A percentile compares a stretch with the other conserved stretches of the same genome.
phyloP scores from a whole-genome alignment of 2,329 filamentous ascomycete species.

The Ascochyta pisi region DNA sequence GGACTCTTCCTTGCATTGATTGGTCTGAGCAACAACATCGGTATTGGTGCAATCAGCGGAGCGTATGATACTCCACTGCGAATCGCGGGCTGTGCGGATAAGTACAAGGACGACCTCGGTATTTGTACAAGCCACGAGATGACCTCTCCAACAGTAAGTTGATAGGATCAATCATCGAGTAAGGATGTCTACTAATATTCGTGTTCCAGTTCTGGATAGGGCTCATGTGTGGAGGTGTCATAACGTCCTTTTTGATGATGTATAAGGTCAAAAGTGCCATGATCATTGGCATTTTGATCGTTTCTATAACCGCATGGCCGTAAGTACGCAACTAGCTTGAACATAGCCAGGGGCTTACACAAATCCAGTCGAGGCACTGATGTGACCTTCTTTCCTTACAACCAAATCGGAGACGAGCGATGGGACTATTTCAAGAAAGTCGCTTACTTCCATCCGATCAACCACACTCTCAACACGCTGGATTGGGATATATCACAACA shows the following conservation, averaged over 20 bases:
- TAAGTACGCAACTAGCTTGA: conserved; percentile 27
- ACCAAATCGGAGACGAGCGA: conserved; percentile 66
- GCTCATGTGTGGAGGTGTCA: conserved; percentile 81
- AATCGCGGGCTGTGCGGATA: conserved; percentile 74
- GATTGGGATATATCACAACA: conserved; percentile 74
- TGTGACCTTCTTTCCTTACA: conserved; percentile 82
- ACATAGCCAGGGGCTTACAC: conserved; percentile 23
- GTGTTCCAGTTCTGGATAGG: conserved; percentile 76
- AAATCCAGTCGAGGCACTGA: conserved; percentile 63
- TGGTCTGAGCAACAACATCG: conserved; percentile 78
- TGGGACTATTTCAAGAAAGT: conserved; percentile 90
- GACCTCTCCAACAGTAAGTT: conserved; percentile 70
- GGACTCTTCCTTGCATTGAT: conserved; percentile 81
- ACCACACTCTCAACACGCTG: conserved; percentile 71
- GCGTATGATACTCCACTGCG: conserved; percentile 69
- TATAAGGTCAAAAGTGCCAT: conserved; percentile 88
- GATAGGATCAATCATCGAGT: conserved; percentile 1
- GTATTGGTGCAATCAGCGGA: conserved; percentile 80
- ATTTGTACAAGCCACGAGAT: conserved; percentile 75
- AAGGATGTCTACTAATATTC: conserved; percentile 12
- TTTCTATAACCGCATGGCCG: conserved; percentile 89
- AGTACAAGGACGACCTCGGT: conserved; percentile 58
- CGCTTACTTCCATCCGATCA: conserved; percentile 79
- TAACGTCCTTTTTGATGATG: conserved; percentile 82
- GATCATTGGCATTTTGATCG: conserved; percentile 79